Conservation (phyloP, 352 stramenopile species). For the Aphanomyces astaci region DNA sequence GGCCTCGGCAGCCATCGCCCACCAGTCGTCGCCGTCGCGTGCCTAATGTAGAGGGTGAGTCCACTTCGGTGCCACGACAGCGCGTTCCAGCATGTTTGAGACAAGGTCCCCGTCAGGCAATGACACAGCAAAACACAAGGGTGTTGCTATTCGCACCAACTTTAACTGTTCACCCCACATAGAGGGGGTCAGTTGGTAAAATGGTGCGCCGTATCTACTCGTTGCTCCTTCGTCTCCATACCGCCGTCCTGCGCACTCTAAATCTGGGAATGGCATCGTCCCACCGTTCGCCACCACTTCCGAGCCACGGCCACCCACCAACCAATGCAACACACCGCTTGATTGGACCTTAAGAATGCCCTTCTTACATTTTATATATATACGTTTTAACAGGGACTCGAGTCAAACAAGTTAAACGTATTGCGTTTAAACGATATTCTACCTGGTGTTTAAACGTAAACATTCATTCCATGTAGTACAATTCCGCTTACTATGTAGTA, state of each 20-base stretch:
- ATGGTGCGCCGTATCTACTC: conserved; percentile 1
- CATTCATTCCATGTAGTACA: too few relatives aligned
- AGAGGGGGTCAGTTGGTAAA: conserved; percentile 24
- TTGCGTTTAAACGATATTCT: too few relatives aligned
- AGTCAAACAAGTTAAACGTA: too few relatives aligned
- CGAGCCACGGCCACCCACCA: conserved; percentile 15
- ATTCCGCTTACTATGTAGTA: too few relatives aligned
- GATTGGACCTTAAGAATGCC: too few relatives aligned
- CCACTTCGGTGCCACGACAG: conserved; percentile 4
- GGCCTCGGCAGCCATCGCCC: conserved; percentile 5
- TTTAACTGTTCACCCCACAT: conserved; percentile 23
- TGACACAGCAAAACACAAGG: conserved; percentile 14
- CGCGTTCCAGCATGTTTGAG: conserved; percentile 8
- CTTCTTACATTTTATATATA: too few relatives aligned
- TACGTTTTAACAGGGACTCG: too few relatives aligned
- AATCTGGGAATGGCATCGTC: background rate
- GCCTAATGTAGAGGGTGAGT: conserved; percentile 14
- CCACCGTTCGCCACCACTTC: background rate
- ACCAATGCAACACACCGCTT: too few relatives aligned
- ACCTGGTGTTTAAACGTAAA: too few relatives aligned
- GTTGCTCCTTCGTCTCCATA: background rate
- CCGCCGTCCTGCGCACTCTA: background rate
- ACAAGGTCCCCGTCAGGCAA: conserved; percentile 9
- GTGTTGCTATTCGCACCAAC: conserved; percentile 23
- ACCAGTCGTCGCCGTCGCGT: background rate